Conservation (phyloP, 179 eudicot genomes). For the Camellia oleifera region DNA sequence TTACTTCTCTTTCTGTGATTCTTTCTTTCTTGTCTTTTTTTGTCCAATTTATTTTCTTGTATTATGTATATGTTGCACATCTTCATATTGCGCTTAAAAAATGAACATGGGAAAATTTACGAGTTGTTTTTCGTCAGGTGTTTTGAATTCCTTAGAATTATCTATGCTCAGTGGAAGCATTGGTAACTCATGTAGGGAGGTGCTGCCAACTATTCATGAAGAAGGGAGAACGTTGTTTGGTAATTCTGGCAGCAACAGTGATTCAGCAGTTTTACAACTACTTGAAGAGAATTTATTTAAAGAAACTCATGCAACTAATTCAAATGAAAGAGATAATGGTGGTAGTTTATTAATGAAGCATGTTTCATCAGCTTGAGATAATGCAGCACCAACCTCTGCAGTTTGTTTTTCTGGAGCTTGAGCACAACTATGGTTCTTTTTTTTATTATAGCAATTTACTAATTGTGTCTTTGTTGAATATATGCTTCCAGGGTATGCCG, state of each 20-base stretch:
- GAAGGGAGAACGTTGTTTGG: slow-evolving; percentile 27
- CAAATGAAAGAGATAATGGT: no score
- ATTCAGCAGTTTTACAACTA: slow-evolving; percentile 24
- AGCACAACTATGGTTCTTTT: background rate
- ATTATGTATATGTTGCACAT: background rate
- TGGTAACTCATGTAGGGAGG: slow-evolving; percentile 33
- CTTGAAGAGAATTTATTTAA: slow-evolving; percentile 27
- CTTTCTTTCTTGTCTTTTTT: no score
- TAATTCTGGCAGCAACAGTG: slow-evolving; percentile 17
- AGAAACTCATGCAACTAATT: background rate
- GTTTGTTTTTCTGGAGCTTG: slow-evolving; percentile 7
- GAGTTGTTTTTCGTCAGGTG: slow-evolving; percentile 47
- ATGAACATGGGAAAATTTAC: background rate
- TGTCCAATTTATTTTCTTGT: no score
- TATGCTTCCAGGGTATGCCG: slow-evolving; percentile 36
- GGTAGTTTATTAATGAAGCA: no score
- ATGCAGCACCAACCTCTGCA: no score
- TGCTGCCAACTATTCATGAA: slow-evolving; percentile 42
- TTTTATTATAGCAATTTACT: background rate
- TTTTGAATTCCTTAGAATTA: slow-evolving; percentile 64
- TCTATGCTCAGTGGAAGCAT: slow-evolving; percentile 60
- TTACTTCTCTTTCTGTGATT: no score
- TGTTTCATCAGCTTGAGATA: no score
- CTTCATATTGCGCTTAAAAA: background rate
- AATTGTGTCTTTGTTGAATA: slow-evolving; percentile 7